These are phyloP conservation scores for Juglanconis sp. DNA, from an alignment of 2,329 filamentous ascomycete species.

Conservation along the genomic window DNA sequence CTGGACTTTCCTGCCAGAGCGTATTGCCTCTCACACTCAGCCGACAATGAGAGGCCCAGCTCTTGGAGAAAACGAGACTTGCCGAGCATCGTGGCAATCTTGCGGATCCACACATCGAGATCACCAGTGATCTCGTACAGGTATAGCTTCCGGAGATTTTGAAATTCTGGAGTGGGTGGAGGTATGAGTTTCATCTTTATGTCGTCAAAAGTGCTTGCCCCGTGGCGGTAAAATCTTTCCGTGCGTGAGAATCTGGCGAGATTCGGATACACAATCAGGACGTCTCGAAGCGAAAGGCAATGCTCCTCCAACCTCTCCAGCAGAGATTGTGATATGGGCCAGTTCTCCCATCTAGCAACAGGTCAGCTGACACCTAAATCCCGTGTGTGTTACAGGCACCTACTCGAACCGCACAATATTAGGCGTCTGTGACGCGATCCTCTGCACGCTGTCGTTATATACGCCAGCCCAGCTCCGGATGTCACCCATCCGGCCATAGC, in stretches of 20 bases:
- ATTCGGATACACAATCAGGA: slow-evolving; percentile 7
- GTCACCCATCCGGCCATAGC: slow-evolving; percentile 7
- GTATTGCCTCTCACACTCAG: slow-evolving; percentile 8
- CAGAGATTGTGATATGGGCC: slow-evolving; percentile 5
- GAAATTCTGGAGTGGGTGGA: background rate
- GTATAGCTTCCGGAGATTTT: slow-evolving; percentile 11
- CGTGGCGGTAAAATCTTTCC: background rate
- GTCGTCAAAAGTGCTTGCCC: background rate
- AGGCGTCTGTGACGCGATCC: background rate
- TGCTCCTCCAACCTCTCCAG: background rate
- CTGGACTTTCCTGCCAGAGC: background rate
- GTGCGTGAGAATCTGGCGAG: background rate
- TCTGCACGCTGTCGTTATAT: slow-evolving; percentile 7
- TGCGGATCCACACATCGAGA: slow-evolving; percentile 3
- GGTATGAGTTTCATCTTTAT: slow-evolving; percentile 1
- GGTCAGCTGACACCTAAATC: background rate
- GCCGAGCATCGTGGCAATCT: slow-evolving; percentile 4
- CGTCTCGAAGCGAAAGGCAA: slow-evolving; percentile 4
- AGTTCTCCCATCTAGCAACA: slow-evolving; percentile 6
- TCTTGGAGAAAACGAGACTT: slow-evolving; percentile 4
- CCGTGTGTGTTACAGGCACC: background rate
- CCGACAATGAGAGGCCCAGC: slow-evolving; percentile 9
- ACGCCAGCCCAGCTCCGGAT: slow-evolving; percentile 5
- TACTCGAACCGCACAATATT: slow-evolving; percentile 6
- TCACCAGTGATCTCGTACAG: slow-evolving; percentile 9